Conservation (phyloP, 2,329 filamentous ascomycete species). For the Botrytis paeoniae region DNA sequence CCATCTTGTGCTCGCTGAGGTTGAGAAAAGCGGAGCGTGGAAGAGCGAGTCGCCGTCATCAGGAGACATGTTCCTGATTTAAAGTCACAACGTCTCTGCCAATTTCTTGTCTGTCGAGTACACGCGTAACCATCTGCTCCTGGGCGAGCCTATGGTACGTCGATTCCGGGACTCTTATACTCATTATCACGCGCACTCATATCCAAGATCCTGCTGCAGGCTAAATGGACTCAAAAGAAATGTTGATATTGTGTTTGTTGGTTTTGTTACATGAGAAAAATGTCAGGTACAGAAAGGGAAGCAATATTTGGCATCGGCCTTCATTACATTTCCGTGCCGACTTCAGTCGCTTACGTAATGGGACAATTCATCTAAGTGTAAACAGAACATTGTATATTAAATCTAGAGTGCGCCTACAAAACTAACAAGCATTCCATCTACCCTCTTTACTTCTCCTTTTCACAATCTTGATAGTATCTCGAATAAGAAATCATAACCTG, state of each 20-base stretch:
- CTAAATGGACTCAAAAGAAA: accelerated
- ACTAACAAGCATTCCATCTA: background rate
- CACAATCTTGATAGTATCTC: background rate
- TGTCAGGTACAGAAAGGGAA: background rate
- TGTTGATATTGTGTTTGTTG: background rate
- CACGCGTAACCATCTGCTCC: background rate
- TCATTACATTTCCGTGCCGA: background rate
- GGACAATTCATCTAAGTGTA: background rate
- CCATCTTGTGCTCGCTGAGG: background rate
- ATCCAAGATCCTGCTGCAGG: background rate
- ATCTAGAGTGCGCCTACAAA: background rate
- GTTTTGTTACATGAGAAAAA: background rate
- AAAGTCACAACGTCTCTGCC: background rate
- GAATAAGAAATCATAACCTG: slow-evolving; percentile 2
- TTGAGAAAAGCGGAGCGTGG: background rate
- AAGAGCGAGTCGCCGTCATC: background rate
- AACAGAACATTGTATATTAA: background rate
- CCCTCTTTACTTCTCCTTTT: background rate
- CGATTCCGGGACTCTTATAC: background rate
- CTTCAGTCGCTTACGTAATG: background rate
- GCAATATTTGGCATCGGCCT: background rate
- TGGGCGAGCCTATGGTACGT: background rate
- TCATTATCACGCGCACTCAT: background rate
- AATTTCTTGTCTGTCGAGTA: background rate
- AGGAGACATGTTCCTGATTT: background rate